Conservation (phyloP, 2,329 filamentous ascomycete species). For the Calonectria naviculata region DNA sequence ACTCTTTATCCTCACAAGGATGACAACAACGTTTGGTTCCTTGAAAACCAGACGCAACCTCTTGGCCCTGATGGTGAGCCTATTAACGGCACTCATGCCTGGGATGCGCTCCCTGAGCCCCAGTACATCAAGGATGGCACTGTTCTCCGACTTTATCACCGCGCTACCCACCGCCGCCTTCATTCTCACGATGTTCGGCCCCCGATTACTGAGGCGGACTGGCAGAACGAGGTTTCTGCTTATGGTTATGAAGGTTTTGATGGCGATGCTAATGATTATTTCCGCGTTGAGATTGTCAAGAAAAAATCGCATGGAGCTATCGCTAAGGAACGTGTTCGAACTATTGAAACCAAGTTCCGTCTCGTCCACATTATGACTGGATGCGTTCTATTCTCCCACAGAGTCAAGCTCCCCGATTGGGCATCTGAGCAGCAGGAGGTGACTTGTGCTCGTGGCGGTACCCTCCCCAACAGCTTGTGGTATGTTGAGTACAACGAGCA, state of each 20-base stretch:
- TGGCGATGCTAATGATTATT: slow-evolving; percentile 95
- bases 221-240: slow-evolving; percentile 96
- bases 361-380: slow-evolving; percentile 97
- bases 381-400: slow-evolving; percentile 96
- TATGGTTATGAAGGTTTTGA: slow-evolving; percentile 98
- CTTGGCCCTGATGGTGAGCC: slow-evolving; percentile 79
- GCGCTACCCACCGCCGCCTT: slow-evolving; percentile 84
- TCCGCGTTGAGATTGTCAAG: slow-evolving; percentile 95
- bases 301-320: slow-evolving; percentile 81
- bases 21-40: slow-evolving; percentile 93
- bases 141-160: slow-evolving; percentile 85
- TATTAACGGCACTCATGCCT: slow-evolving; percentile 84
- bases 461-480: slow-evolving; percentile 96
- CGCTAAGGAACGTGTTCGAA: slow-evolving; percentile 87
- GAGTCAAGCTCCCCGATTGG: slow-evolving; percentile 98
- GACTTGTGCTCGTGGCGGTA: slow-evolving; percentile 93
- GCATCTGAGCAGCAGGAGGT: slow-evolving; percentile 98
- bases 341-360: slow-evolving; percentile 96
- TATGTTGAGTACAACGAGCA: slow-evolving; percentile 94
- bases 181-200: slow-evolving; percentile 96
- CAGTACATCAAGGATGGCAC: slow-evolving; percentile 82
- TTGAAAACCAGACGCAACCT: slow-evolving; percentile 97
- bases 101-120: slow-evolving; percentile 78
- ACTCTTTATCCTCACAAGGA: slow-evolving; percentile 99
- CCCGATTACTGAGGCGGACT: slow-evolving; percentile 87